Conservation (phyloP, 2,329 filamentous ascomycete species). For the Fusarium succisae region DNA sequence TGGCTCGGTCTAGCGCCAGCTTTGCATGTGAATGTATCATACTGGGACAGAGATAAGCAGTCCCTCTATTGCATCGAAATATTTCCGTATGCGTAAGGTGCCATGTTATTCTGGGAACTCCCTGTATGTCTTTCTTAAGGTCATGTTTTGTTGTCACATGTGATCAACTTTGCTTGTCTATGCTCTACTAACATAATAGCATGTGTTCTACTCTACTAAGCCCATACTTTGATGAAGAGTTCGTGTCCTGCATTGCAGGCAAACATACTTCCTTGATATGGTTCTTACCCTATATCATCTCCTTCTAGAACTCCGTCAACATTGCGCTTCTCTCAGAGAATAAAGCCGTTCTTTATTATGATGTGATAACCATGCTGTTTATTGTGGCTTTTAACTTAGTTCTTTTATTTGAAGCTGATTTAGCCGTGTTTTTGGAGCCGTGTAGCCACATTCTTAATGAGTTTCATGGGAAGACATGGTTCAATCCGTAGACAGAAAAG, state of each 20-base stretch:
- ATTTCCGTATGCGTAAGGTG: rapidly evolving
- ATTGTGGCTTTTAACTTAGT: rapidly evolving
- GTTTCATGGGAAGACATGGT: too few species aligned
- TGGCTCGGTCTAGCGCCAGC: neutral
- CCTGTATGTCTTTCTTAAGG: rapidly evolving
- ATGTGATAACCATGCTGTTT: too few species aligned
- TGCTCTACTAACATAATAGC: too few species aligned
- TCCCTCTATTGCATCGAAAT: rapidly evolving
- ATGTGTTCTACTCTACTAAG: rapidly evolving
- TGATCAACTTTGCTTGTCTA: too few species aligned
- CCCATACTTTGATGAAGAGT: too few species aligned
- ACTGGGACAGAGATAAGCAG: rapidly evolving
- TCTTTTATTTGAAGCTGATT: rapidly evolving
- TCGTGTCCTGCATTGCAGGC: too few species aligned
- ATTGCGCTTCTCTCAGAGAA: too few species aligned
- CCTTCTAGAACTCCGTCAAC: too few species aligned
- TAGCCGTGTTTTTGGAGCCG: neutral
- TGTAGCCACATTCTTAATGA: rapidly evolving
- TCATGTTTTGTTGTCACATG: too few species aligned
- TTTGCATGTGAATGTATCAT: rapidly evolving
- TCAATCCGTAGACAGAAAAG: rapidly evolving
- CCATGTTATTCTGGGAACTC: rapidly evolving
- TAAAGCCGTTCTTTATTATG: neutral
- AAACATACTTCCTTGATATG: neutral
- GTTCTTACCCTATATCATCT: neutral